A percentile compares a stretch with the other conserved stretches of the same genome.
These are phyloP conservation scores for Hericium erinaceus DNA, from an alignment of 768 basidiomycete species.

Conservation along the genomic window DNA sequence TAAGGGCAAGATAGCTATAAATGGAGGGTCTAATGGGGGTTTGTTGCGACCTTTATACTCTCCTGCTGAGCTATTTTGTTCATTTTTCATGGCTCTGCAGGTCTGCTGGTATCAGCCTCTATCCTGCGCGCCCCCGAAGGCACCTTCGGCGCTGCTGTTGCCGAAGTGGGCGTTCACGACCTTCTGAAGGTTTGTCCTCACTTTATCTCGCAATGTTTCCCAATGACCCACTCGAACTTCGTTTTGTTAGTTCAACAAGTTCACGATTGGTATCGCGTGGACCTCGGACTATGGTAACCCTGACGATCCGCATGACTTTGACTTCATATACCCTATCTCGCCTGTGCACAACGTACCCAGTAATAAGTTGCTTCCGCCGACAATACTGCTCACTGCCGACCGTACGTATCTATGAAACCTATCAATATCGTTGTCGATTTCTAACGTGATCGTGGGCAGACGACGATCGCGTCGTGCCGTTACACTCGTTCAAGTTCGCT, in stretches of 20 bases:
- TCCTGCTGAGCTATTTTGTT: neutral
- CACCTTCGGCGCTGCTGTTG: slow-evolving; percentile 66
- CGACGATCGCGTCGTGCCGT: slow-evolving; percentile 79
- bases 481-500: slow-evolving; percentile 78
- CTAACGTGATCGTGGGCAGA: slow-evolving; percentile 30
- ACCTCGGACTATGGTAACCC: slow-evolving; percentile 73
- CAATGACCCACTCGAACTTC: neutral
- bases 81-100: slow-evolving; percentile 23
- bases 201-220: neutral
- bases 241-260: slow-evolving; percentile 51
- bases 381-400: slow-evolving; percentile 74
- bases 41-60: slow-evolving; percentile 10
- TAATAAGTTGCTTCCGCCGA: slow-evolving; percentile 52
- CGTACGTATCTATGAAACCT: slow-evolving; percentile 35
- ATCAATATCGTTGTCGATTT: slow-evolving; percentile 1
- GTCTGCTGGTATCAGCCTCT: slow-evolving; percentile 78
- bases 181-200: slow-evolving; percentile 50
- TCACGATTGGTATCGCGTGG: slow-evolving; percentile 77
- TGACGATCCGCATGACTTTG: slow-evolving; percentile 67
- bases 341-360: slow-evolving; percentile 72
- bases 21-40: slow-evolving; percentile 80
- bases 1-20: slow-evolving; percentile 63
- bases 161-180: slow-evolving; percentile 78
- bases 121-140: slow-evolving; percentile 71
- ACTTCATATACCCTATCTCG: slow-evolving; percentile 74